phyloP scores from a whole-genome alignment of 768 basidiomycete genomes.

The Tulasnella sp. region DNA sequence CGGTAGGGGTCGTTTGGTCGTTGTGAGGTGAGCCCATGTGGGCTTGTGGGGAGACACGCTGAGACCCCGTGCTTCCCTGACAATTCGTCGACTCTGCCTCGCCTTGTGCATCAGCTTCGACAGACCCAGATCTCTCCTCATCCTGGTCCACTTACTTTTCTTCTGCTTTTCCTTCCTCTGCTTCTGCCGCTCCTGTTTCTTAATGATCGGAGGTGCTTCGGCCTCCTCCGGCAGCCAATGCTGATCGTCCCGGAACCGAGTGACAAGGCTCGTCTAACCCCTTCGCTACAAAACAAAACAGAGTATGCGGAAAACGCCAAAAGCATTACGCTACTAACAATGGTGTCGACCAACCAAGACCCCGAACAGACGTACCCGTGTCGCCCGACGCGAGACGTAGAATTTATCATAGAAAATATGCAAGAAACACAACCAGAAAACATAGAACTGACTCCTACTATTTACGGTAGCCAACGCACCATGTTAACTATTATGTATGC shows the following conservation, averaged over 20 bases:
- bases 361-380: too few relatives aligned
- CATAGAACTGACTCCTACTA: too few relatives aligned
- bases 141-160: conserved; percentile 22
- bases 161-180: conserved; percentile 22
- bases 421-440: too few relatives aligned
- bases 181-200: conserved; percentile 47
- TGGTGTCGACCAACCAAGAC: too few relatives aligned
- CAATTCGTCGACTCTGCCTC: not conserved
- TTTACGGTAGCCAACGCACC: too few relatives aligned
- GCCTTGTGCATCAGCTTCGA: conserved; percentile 8
- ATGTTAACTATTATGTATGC: too few relatives aligned
- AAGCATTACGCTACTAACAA: not conserved
- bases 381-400: too few relatives aligned
- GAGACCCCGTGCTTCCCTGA: not conserved
- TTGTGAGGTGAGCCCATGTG: not conserved
- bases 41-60: not conserved
- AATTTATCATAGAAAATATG: too few relatives aligned
- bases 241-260: conserved; percentile 75
- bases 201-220: conserved; percentile 83
- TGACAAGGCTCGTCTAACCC: conserved; percentile 57
- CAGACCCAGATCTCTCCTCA: not conserved
- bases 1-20: not conserved
- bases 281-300: conserved; percentile 52
- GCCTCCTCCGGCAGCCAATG: conserved; percentile 82
- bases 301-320: not conserved